Evolutionary conservation across 1,284 basidiomycete species (phyloP), one percentile per base, ranked within the genome.

Genomic region (Microbotryum saponariae): DNA sequence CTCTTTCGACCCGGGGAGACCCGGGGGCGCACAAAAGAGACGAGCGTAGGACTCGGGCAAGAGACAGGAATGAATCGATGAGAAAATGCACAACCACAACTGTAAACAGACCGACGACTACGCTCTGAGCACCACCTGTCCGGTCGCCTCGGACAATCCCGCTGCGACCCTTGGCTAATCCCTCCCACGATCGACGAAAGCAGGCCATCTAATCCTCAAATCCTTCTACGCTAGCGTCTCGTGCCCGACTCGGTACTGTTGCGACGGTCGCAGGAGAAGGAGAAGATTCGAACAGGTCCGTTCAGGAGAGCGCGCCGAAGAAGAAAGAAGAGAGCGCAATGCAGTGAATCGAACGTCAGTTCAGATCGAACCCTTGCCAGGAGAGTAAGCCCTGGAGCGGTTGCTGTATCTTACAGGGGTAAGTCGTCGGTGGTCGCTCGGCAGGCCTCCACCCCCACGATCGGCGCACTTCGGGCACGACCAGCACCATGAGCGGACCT

Each of bases 341-440:
- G 27, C 70, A 72, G 21, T 78, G 75, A 71, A 69, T 42, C 72
- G 70, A 49, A 82, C 67, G 62, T 82, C 79, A 54, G 58, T 44
- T 47, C 44, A 48, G 50, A 47, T 45, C 44, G 37, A 23, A 31
- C 31, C 37, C 53, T 20, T 4, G 3, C 16, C 27, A 21, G 21
- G 7, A 10, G 10, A 18, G 37, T 29, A 6, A 16, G 29, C 27
- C 29, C 6, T 16, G 55, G 16, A 12, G n/a, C 16, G 37, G 37
- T 6, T 14, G 37, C 8, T 31, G 33, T 21, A 29, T 81, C 90
- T 75, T 75, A 96, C 92, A 74, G 70, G 92, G 92, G 77, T 89
- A 97, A 31, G 88, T 83, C 16, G 85, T 85, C 12, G 92, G 92
- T 58, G 91, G 81, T 50, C 81, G 80, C 74, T 90, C 87, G 49